Evolutionary conservation across 352 stramenopile species (phyloP).

Genomic region (Elongisporangium undulatum): DNA sequence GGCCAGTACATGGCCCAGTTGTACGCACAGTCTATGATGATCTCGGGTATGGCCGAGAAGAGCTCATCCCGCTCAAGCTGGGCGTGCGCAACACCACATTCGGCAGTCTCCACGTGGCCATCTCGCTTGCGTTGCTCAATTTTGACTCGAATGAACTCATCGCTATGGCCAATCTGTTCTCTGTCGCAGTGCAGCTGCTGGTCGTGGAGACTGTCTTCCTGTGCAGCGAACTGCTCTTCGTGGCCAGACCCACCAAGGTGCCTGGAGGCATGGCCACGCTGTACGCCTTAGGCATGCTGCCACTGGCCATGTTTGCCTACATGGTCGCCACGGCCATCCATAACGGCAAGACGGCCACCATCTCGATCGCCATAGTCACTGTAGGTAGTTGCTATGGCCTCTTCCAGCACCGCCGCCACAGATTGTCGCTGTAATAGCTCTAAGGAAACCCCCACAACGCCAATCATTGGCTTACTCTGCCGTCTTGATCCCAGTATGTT

Average conservation of each 20-base stretch:
- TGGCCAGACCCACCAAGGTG: constrained; percentile 45
- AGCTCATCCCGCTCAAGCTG: constrained; percentile 76
- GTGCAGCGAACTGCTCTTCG: constrained; percentile 51
- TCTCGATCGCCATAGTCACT: constrained; percentile 2
- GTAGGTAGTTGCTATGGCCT: background rate
- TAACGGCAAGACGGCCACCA: constrained; percentile 18
- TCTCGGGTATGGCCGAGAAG: constrained; percentile 74
- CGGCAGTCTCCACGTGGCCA: constrained; percentile 34
- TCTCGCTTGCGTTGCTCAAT: constrained; percentile 29
- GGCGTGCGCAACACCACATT: constrained; percentile 37
- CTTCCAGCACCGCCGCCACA: background rate
- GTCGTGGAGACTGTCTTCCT: constrained; percentile 89
- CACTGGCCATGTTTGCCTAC: constrained; percentile 22
- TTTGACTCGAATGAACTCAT: constrained; percentile 63
- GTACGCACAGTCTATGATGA: constrained; percentile 66
- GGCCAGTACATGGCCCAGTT: background rate
- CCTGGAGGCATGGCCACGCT: constrained; percentile 22
- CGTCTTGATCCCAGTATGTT: too few species aligned
- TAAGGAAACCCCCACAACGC: too few species aligned
- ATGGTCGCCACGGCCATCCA: constrained; percentile 26
- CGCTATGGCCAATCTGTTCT: constrained; percentile 88
- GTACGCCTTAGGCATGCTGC: constrained; percentile 13
- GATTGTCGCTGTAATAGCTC: background rate
- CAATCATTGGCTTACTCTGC: too few species aligned
- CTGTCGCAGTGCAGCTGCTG: constrained; percentile 75